Evolutionary conservation across 1,284 basidiomycete species (phyloP).

Genomic region (Microbotryomycetes sp.): DNA sequence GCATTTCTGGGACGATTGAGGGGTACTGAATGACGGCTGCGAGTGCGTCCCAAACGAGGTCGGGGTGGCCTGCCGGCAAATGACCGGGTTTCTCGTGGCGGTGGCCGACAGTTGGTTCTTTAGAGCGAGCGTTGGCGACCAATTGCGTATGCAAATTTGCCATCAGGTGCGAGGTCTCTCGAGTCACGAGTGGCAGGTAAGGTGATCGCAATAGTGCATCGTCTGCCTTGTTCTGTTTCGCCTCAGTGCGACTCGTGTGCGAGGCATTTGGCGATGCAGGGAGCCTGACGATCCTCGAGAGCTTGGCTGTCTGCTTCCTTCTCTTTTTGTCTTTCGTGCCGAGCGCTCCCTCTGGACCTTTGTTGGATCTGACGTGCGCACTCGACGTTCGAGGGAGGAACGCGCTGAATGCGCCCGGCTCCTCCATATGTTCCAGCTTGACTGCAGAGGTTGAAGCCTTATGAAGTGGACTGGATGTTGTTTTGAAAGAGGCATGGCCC

Average conservation of each 20-base stretch:
- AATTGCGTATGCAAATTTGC: neutral
- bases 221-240: neutral
- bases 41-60: constrained; percentile 13
- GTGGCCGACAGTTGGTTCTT: too few relatives aligned
- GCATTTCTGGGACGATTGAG: constrained; percentile 11
- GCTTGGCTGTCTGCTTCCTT: neutral
- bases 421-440: neutral
- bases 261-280: neutral
- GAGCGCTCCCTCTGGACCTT: neutral
- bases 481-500: too few relatives aligned
- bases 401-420: neutral
- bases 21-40: constrained; percentile 20
- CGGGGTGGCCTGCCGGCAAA: neutral
- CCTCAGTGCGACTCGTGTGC: too few relatives aligned
- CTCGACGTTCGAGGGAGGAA: neutral
- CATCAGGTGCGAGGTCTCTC: constrained; percentile 23
- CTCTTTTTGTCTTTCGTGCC: neutral
- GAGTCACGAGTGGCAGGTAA: constrained; percentile 21
- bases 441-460: neutral
- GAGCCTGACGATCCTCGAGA: neutral
- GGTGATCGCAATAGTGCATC: constrained; percentile 10
- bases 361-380: neutral
- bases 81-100: too few relatives aligned
- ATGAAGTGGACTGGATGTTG: too few relatives aligned
- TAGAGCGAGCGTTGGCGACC: neutral